A percentile compares a stretch with the other conserved stretches of the same genome.
phyloP scores from a whole-genome alignment of 192 early-diverging fungal species.

The Rhizophagus clarus region DNA sequence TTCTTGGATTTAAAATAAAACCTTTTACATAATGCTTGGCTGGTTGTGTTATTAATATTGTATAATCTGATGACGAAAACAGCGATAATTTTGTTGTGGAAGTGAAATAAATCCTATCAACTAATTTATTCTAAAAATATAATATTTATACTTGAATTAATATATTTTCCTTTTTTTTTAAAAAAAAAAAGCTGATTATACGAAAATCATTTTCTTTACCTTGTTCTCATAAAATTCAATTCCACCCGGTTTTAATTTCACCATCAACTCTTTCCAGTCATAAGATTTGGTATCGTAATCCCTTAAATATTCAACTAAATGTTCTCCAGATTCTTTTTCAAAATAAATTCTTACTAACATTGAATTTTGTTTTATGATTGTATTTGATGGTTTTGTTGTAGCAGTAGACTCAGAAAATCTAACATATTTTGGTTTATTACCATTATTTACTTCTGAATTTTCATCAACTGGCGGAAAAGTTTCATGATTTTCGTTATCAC shows the following conservation, averaged over 20 bases:
- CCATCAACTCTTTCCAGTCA: background rate
- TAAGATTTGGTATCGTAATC: background rate
- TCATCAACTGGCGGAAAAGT: too few species aligned
- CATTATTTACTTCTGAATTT: too few species aligned
- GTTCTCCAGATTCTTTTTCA: background rate
- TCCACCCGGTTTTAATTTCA: background rate
- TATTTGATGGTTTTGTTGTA: background rate
- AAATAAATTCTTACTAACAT: background rate
- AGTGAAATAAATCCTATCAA: background rate
- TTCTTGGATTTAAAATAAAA: conserved; percentile 37
- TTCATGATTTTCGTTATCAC: background rate
- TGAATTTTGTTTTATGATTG: background rate
- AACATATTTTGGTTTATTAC: background rate
- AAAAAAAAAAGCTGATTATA: background rate
- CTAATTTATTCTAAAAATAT: background rate
- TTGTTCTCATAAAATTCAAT: background rate
- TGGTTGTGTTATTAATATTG: conserved; percentile 37
- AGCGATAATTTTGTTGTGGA: conserved; percentile 23
- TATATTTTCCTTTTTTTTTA: too few species aligned
- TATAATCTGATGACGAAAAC: conserved; percentile 42
- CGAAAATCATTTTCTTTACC: background rate
- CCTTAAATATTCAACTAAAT: background rate
- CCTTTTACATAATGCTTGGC: conserved; percentile 29
- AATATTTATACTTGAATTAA: background rate
- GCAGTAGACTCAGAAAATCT: background rate